phyloP scores from a whole-genome alignment of 2,329 filamentous ascomycete genomes.

The Cercospora sojina region DNA sequence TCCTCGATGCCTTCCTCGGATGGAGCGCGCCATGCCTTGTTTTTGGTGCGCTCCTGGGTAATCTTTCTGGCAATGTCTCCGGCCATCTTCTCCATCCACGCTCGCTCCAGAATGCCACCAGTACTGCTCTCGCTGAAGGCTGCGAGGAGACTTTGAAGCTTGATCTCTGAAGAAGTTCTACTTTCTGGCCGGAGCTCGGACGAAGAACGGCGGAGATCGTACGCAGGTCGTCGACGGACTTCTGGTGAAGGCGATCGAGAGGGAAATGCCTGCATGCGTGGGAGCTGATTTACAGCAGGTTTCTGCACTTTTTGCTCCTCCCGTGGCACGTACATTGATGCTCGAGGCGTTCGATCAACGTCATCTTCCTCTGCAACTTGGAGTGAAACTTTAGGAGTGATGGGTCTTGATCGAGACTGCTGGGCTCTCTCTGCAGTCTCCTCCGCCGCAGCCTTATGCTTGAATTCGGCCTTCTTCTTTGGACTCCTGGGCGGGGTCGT shows the following conservation, averaged over 20 bases:
- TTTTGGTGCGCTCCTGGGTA: conserved; percentile 72
- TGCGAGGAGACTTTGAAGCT: conserved; percentile 28
- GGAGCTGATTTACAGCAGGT: conserved; percentile 17
- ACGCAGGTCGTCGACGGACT: conserved; percentile 18
- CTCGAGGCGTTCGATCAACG: conserved; percentile 40
- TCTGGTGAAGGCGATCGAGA: conserved; percentile 29
- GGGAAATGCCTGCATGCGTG: conserved; percentile 23
- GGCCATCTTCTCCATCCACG: conserved; percentile 91
- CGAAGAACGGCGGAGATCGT: conserved; percentile 19
- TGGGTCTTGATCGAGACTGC: conserved; percentile 16
- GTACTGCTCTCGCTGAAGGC: conserved; percentile 31
- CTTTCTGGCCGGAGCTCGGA: conserved; percentile 14
- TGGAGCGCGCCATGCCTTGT: conserved; percentile 25
- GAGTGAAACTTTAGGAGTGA: conserved; percentile 21
- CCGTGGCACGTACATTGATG: conserved; percentile 29
- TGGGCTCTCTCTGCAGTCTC: conserved; percentile 2
- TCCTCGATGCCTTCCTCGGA: conserved; percentile 23
- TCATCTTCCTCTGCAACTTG: conserved; percentile 31
- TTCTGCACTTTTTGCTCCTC: conserved; percentile 17
- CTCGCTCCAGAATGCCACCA: conserved; percentile 68
- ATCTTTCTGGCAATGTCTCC: conserved; percentile 85
- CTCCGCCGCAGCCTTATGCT: conserved; percentile 7
- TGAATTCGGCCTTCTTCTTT: conserved; percentile 37
- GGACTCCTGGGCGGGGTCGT: conserved; percentile 53
- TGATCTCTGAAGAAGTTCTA: conserved; percentile 19